Evolutionary conservation across 2,329 filamentous ascomycete species (phyloP).

Genomic region (Bisporella sp.): DNA sequence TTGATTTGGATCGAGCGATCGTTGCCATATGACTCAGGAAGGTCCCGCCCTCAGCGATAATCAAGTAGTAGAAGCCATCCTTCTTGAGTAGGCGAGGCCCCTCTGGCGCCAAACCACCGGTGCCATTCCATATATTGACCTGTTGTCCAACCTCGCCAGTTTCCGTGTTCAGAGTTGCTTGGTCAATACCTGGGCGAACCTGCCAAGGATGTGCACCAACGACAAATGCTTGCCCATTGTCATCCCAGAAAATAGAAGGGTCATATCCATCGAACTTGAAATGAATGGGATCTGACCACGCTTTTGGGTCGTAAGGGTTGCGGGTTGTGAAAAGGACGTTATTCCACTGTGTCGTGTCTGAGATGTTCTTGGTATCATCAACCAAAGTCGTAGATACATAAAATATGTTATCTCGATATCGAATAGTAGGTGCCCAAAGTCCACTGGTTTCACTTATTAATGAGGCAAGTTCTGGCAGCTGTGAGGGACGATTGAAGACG

Average conservation of each 20-base stretch:
- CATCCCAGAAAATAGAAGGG: slow-evolving; percentile 48
- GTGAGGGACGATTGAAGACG: not conserved
- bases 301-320: slow-evolving; percentile 31
- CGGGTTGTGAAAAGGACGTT: slow-evolving; percentile 36
- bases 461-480: not conserved
- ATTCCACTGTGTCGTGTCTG: slow-evolving; percentile 32
- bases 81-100: slow-evolving; percentile 48
- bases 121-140: slow-evolving; percentile 42
- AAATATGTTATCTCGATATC: not conserved
- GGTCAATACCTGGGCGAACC: slow-evolving; percentile 33
- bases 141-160: slow-evolving; percentile 36
- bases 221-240: slow-evolving; percentile 46
- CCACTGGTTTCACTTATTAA: not conserved
- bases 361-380: slow-evolving; percentile 31
- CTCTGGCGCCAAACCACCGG: slow-evolving; percentile 37
- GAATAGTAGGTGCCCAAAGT: not conserved
- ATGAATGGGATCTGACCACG: slow-evolving; percentile 39
- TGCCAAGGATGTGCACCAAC: slow-evolving; percentile 33
- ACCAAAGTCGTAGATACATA: slow-evolving; percentile 25
- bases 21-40: slow-evolving; percentile 41
- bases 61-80: slow-evolving; percentile 44
- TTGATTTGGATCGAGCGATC: slow-evolving; percentile 35
- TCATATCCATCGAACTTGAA: slow-evolving; percentile 47
- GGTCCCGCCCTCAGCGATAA: slow-evolving; percentile 49
- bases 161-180: slow-evolving; percentile 33